Conservation (phyloP, 1,284 basidiomycete species). For the Macrocybe sp. region DNA sequence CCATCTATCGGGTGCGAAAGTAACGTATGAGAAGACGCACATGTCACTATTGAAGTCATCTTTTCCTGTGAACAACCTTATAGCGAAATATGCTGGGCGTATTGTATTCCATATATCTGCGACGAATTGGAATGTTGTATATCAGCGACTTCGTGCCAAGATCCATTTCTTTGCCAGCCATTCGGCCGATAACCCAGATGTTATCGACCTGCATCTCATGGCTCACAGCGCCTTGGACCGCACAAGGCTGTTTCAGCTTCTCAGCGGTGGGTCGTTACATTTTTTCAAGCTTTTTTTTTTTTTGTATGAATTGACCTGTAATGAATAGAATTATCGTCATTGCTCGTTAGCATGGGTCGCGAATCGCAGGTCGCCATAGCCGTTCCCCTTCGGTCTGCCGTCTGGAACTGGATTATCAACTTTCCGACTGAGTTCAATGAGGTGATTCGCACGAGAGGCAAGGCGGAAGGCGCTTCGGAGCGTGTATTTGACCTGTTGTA, state of each 20-base stretch:
- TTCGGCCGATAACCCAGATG: constrained; percentile 54
- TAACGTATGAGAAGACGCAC: constrained; percentile 64
- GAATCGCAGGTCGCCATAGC: constrained; percentile 75
- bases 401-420: constrained; percentile 92
- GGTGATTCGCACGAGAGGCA: constrained; percentile 56
- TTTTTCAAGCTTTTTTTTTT: not conserved
- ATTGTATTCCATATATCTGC: constrained; percentile 88
- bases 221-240: constrained; percentile 68
- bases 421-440: constrained; percentile 82
- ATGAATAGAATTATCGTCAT: constrained; percentile 67
- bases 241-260: constrained; percentile 55
- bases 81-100: constrained; percentile 67
- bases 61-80: constrained; percentile 53
- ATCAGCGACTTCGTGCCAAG: constrained; percentile 68
- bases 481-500: constrained; percentile 78
- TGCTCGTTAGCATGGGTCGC: constrained; percentile 80
- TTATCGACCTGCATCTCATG: constrained; percentile 72
- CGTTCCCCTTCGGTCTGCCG: constrained; percentile 68
- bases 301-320: not conserved
- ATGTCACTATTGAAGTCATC: constrained; percentile 55
- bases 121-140: constrained; percentile 85
- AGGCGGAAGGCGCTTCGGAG: constrained; percentile 77
- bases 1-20: constrained; percentile 38
- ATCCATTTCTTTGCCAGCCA: constrained; percentile 60
- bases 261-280: constrained; percentile 47